Evolutionary conservation across 2,329 filamentous ascomycete species (phyloP), one percentile per base, ranked within the genome.

Genomic region (Nemania sp.): DNA sequence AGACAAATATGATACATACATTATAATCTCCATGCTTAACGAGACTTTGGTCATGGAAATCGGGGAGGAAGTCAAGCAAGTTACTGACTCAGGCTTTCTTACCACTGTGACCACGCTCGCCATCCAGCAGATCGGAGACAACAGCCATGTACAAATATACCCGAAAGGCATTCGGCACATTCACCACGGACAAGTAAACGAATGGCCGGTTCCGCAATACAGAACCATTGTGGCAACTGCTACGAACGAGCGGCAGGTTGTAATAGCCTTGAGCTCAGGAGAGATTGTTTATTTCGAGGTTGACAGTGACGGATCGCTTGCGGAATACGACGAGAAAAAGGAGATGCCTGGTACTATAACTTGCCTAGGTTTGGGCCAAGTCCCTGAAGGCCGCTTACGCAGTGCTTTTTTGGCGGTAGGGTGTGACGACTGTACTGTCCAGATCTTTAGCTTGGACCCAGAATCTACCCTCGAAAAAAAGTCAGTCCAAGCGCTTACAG

Each of bases 401-500:
- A n/a, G 11, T n/a, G 4, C 35, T 11, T 39, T 39, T 39, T 11
- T 39, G 15, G 35, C 35, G 11, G 35, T 39, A n/a, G 35, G 35
- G 4, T 39, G 35, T 39, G 35, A 39, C 35, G 35, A 39, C 10
- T 39, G 35, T 11, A 39, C 35, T 39, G 35, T 39, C 15, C 35
- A n/a, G 4, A 39, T 39, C 35, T 39, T 39, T 39, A 39, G 35
- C 35, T n/a, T 39, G 10, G 35, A 39, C 15, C 35, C 35, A 39
- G 35, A 39, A 11, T 39, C 35, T 39, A 39, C 35, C 11, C 35
- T 39, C 15, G 35, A 39, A 39, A 39, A n/a, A n/a, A 96, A 96
- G 72, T 97, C 92, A 3, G 91, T 99, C 2, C 95, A 98, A 75
- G 94, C 93, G 15, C 79, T 98, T 65, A 96, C 93, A 2, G 93